These are phyloP conservation scores for Rhynchospora pubera DNA, from an alignment of 176 grass and related monocot species.

Conservation along the genomic window DNA sequence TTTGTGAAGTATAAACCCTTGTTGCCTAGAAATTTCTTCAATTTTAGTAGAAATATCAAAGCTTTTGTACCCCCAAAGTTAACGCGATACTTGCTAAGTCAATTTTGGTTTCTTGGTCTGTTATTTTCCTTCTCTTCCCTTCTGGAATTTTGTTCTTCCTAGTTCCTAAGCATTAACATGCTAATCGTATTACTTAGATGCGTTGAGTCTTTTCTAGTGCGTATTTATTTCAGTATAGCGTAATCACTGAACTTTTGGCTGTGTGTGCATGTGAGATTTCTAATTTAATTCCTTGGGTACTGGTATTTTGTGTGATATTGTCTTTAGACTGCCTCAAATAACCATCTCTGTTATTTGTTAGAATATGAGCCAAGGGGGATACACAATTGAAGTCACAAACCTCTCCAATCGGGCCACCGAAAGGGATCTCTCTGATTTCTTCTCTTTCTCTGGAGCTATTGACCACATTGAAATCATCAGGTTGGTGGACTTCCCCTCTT, in stretches of 20 bases:
- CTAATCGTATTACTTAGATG: too few species aligned
- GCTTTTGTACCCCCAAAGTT: neutral
- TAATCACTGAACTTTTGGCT: neutral
- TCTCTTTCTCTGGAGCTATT: conserved; percentile 93
- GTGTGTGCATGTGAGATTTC: neutral
- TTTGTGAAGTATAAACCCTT: neutral
- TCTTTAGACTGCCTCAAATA: neutral
- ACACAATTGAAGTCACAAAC: conserved; percentile 86
- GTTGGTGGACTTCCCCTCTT: conserved; percentile 19
- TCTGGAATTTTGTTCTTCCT: neutral
- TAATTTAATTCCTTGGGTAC: neutral
- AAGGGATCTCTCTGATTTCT: conserved; percentile 78
- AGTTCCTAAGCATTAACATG: neutral
- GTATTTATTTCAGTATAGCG: neutral
- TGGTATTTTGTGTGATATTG: neutral
- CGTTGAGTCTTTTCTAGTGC: neutral
- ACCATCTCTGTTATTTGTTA: conserved; percentile 22
- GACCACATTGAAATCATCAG: conserved; percentile 91
- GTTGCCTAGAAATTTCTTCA: neutral
- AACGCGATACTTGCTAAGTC: neutral
- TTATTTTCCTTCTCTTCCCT: neutral
- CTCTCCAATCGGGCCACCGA: conserved; percentile 66
- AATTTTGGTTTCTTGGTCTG: neutral
- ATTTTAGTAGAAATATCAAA: neutral
- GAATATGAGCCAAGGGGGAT: conserved; percentile 55